These are phyloP conservation scores for Saccharomyces hybrid DNA, from an alignment of 1,139 yeast genomes.

Conservation along the genomic window DNA sequence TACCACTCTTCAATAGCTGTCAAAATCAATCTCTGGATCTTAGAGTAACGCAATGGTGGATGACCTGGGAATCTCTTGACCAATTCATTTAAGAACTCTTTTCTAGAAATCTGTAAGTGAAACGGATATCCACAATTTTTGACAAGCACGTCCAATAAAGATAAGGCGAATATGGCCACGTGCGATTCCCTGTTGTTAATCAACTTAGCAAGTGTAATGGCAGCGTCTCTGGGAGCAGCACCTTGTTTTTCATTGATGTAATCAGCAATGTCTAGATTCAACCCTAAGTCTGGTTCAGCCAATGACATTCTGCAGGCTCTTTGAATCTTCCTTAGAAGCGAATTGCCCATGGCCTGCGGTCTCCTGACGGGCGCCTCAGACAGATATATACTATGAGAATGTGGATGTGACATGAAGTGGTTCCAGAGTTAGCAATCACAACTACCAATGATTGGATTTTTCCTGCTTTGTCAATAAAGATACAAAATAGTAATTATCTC, in stretches of 20 bases:
- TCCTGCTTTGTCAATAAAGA: background rate
- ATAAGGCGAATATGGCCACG: slow-evolving; percentile 49
- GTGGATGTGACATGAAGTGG: background rate
- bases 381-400: slow-evolving; percentile 19
- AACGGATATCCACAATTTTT: slow-evolving; percentile 97
- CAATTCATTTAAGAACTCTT: slow-evolving; percentile 85
- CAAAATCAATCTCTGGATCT: slow-evolving; percentile 72
- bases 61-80: slow-evolving; percentile 89
- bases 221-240: slow-evolving; percentile 82
- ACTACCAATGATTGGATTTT: background rate
- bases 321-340: slow-evolving; percentile 53
- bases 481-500: too few relatives aligned
- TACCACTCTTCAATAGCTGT: slow-evolving; percentile 95
- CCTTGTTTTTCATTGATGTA: slow-evolving; percentile 87
- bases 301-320: slow-evolving; percentile 81
- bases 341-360: slow-evolving; percentile 17
- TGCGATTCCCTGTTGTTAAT: slow-evolving; percentile 76
- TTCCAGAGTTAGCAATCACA: background rate
- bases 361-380: slow-evolving; percentile 21
- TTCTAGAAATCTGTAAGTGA: slow-evolving; percentile 86
- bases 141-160: slow-evolving; percentile 71
- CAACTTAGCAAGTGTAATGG: slow-evolving; percentile 71
- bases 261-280: slow-evolving; percentile 87
- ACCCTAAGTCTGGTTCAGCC: slow-evolving; percentile 76
- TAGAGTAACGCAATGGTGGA: slow-evolving; percentile 75